Evolutionary conservation across 2,329 filamentous ascomycete species (phyloP).

Genomic region (Clarireedia homoeocarpa): DNA sequence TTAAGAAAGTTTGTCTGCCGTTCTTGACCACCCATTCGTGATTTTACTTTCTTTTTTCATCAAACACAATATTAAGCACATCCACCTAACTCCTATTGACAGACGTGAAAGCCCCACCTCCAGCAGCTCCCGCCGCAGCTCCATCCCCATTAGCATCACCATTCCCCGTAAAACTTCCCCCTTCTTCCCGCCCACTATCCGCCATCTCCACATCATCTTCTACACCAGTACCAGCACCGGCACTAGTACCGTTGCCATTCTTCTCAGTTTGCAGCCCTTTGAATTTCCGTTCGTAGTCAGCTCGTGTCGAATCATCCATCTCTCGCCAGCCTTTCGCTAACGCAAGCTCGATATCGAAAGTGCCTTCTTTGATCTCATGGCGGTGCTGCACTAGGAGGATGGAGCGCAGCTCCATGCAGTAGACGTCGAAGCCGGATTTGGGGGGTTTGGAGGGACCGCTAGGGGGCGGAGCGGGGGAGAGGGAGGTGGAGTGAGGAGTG

Average conservation of each 20-base stretch:
- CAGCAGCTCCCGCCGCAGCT: conserved; percentile 3
- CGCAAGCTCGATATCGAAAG: conserved; percentile 23
- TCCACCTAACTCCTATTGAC: conserved; percentile 20
- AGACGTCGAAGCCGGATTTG: conserved; percentile 26
- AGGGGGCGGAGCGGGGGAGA: conserved; percentile 10
- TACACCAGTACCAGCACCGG: conserved; percentile 10
- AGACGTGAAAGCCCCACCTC: conserved; percentile 25
- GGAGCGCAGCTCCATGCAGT: conserved; percentile 23
- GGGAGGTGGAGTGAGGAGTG: conserved; percentile 5
- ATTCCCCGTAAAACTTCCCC: conserved; percentile 1
- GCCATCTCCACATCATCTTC: conserved; percentile 28
- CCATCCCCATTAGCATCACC: conserved; percentile 11
- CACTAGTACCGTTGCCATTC: neutral
- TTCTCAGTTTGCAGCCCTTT: neutral
- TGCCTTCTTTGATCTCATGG: conserved; percentile 21
- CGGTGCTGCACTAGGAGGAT: conserved; percentile 18
- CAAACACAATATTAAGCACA: neutral
- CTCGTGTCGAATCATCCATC: conserved; percentile 8
- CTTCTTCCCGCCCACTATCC: conserved; percentile 28
- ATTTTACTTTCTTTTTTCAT: neutral
- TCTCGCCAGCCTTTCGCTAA: conserved; percentile 25
- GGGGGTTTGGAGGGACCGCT: conserved; percentile 10
- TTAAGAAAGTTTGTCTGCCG: no score
- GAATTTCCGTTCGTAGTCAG: neutral
- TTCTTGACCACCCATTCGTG: neutral